These are phyloP conservation scores for Anaeramoeba flamelloides DNA, from an alignment of 78 protist species.

Conservation along the genomic window DNA sequence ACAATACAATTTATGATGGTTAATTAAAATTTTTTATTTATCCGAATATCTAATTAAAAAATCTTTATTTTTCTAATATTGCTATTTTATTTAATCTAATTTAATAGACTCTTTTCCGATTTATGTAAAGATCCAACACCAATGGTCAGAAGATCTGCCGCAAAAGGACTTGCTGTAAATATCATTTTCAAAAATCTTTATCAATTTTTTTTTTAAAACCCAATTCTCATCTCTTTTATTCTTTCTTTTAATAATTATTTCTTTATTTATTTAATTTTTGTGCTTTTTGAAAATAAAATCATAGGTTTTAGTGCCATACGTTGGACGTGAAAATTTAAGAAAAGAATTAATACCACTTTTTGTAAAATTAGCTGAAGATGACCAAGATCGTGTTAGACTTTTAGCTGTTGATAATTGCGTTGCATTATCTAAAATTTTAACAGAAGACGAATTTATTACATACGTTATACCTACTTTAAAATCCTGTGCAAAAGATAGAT, in stretches of 20 bases:
- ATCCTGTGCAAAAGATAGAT: constrained; percentile 49
- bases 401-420: constrained; percentile 67
- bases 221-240: not conserved
- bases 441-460: constrained; percentile 33
- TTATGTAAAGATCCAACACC: not conserved
- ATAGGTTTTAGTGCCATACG: constrained; percentile 32
- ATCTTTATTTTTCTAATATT: not conserved
- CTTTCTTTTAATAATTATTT: not conserved
- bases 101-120: not conserved
- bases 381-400: constrained; percentile 84
- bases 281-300: not conserved
- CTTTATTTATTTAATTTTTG: not conserved
- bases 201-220: not conserved
- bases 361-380: constrained; percentile 42
- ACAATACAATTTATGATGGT: too few species aligned
- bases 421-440: constrained; percentile 27
- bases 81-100: not conserved
- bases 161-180: not conserved
- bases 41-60: not conserved
- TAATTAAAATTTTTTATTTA: too few species aligned
- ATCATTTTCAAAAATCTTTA: not conserved
- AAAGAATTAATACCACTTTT: constrained; percentile 63
- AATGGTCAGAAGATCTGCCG: not conserved
- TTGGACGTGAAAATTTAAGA: constrained; percentile 35
- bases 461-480: constrained; percentile 41